Conservation (phyloP, 345 rosid species). For the Populus deltoides region DNA sequence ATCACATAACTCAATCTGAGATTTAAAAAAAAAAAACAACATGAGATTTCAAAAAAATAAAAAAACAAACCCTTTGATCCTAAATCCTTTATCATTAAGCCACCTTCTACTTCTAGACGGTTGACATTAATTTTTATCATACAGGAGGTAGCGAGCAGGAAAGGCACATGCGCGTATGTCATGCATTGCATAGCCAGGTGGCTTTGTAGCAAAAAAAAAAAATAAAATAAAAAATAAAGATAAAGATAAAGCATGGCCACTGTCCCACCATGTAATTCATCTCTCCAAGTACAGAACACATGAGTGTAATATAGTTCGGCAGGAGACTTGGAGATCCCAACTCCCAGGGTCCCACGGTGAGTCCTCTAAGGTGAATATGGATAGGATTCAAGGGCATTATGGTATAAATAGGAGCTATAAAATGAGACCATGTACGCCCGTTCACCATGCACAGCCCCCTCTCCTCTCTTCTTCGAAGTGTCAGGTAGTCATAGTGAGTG, state of each 20-base stretch:
- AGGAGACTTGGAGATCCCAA: neutral
- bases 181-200: no score
- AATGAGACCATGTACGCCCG: conserved; percentile 13
- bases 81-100: no score
- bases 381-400: conserved; percentile 27
- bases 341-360: neutral
- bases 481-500: neutral
- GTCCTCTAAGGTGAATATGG: neutral
- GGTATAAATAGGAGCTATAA: conserved; percentile 24
- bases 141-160: no score
- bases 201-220: neutral
- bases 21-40: no score
- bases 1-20: no score
- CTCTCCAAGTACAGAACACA: neutral
- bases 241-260: neutral
- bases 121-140: no score
- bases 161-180: no score
- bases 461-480: neutral
- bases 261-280: conserved; percentile 3
- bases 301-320: neutral
- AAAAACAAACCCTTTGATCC: no score
- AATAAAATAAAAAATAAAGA: no score
- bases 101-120: no score
- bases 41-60: no score
- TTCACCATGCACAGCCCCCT: conserved; percentile 23